Evolutionary conservation across 164 flowering plant species (phyloP), one percentile per base, ranked within the genome.

Genomic region (Nymphaea colorata): DNA sequence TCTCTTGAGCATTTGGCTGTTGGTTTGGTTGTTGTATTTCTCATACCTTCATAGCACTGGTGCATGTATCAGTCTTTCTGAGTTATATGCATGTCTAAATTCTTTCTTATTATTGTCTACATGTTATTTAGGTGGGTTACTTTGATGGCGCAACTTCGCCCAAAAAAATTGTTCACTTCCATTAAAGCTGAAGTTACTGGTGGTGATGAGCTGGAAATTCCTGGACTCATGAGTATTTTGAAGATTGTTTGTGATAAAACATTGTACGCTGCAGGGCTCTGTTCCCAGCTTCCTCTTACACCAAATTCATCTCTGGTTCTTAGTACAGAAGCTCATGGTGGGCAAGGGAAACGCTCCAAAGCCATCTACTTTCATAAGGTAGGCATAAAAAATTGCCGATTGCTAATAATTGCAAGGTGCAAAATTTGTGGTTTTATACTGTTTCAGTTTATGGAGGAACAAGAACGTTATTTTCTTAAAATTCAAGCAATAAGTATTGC

Each of bases 111-210:
- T 8, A 8, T 15, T 15, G 14, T 41, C 12, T 14, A 36, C 41
- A 44, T 67, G 66, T 6, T 60, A 11, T 66, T 66, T 64, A 93
- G 98, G 88, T 93, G 91, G 96, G 76, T 83, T 74, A 95, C 88
- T 76, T 66, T 87, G 67, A 64, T 83, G 64, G 96, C 93, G 62
- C 96, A 90, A 70, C 73, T 93, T 45, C 88, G 96, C 61, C 98
- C 98, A 2, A 79, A 78, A 80, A 90, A 90, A 72, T 64, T 93
- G 64, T 69, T 93, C 68, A 74, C 92, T 11, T 67, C 78, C 42
- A 70, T 93, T n/a, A 89, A 79, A 84, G 75, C 79, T 42, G 89
- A 93, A 69, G 2, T 85, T 42, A 57, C 71, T 55, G 71, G 64
- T 59, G 76, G 65, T 64, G 83, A 82, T 65, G 92, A 80, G 62